Conservation (phyloP, 805 yeast genomes). For the Candida maltosa region DNA sequence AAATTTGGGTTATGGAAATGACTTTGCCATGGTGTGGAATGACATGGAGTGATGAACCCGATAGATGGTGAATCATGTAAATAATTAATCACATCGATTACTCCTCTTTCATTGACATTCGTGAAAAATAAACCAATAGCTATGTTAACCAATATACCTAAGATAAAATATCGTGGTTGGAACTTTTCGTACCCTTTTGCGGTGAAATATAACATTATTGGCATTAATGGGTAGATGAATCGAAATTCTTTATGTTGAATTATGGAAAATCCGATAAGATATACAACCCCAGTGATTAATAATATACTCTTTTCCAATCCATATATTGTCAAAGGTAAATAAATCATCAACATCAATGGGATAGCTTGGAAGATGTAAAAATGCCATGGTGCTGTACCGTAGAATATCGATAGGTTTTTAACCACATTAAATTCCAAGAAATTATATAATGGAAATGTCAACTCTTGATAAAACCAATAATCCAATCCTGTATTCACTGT, state of each 20-base stretch:
- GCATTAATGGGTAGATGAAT: slow-evolving; percentile 82
- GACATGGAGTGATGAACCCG: slow-evolving; percentile 93
- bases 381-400: slow-evolving; percentile 82
- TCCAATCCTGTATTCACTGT: slow-evolving; percentile 47
- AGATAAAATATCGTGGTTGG: slow-evolving; percentile 11
- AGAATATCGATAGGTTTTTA: slow-evolving; percentile 70
- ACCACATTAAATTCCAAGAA: slow-evolving; percentile 78
- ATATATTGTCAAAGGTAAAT: slow-evolving; percentile 55
- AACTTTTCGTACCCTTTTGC: slow-evolving; percentile 9
- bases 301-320: slow-evolving; percentile 5
- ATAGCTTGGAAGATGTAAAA: slow-evolving; percentile 81
- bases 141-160: slow-evolving; percentile 28
- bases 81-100: slow-evolving; percentile 58
- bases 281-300: slow-evolving; percentile 21
- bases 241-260: slow-evolving; percentile 88
- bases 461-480: slow-evolving; percentile 52
- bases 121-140: slow-evolving; percentile 51
- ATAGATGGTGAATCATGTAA: slow-evolving; percentile 50
- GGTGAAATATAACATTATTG: slow-evolving; percentile 50
- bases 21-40: slow-evolving; percentile 94
- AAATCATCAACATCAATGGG: slow-evolving; percentile 70
- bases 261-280: slow-evolving; percentile 55
- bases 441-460: slow-evolving; percentile 61
- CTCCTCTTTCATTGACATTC: slow-evolving; percentile 83
- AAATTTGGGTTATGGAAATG: slow-evolving; percentile 57